These are phyloP conservation scores for Leucosporidium creatinivorum DNA, from an alignment of 768 basidiomycete genomes.

Conservation along the genomic window DNA sequence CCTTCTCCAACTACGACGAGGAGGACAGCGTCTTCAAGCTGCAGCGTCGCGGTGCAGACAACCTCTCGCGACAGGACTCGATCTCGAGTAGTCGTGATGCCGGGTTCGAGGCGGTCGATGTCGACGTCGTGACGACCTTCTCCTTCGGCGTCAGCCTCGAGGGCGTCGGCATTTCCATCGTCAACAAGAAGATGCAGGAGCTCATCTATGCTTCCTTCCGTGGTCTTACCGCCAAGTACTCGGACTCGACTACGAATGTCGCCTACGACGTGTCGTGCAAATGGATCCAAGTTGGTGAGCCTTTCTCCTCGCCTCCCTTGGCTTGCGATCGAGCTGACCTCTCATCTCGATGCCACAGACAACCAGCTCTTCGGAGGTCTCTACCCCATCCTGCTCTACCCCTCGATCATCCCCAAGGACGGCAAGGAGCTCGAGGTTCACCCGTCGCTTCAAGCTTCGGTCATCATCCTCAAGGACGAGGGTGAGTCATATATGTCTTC, in stretches of 20 bases:
- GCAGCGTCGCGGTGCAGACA: slow-evolving; percentile 34
- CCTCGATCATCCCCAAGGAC: slow-evolving; percentile 75
- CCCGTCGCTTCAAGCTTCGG: slow-evolving; percentile 79
- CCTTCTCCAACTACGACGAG: slow-evolving; percentile 77
- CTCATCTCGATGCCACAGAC: slow-evolving; percentile 45
- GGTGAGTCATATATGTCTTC: slow-evolving; percentile 48
- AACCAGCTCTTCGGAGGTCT: slow-evolving; percentile 95
- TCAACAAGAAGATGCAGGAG: slow-evolving; percentile 80
- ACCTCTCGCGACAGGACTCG: slow-evolving; percentile 13
- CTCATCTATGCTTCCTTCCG: slow-evolving; percentile 79
- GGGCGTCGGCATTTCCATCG: slow-evolving; percentile 83
- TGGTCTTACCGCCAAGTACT: slow-evolving; percentile 74
- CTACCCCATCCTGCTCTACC: slow-evolving; percentile 90
- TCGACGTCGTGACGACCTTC: slow-evolving; percentile 62
- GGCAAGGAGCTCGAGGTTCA: slow-evolving; percentile 67
- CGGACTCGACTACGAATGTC: slow-evolving; percentile 67
- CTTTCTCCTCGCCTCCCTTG: too few relatives aligned
- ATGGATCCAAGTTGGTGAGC: slow-evolving; percentile 61
- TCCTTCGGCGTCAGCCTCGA: slow-evolving; percentile 67
- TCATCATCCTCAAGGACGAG: slow-evolving; percentile 87
- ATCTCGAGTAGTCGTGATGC: slow-evolving; percentile 51
- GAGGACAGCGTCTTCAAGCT: slow-evolving; percentile 76
- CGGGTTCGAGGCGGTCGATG: slow-evolving; percentile 36
- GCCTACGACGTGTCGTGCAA: slow-evolving; percentile 72
- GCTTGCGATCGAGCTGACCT: too few relatives aligned